These are phyloP conservation scores for Fusarium subglutinans DNA, from an alignment of 2,329 filamentous ascomycete genomes.

Conservation along the genomic window DNA sequence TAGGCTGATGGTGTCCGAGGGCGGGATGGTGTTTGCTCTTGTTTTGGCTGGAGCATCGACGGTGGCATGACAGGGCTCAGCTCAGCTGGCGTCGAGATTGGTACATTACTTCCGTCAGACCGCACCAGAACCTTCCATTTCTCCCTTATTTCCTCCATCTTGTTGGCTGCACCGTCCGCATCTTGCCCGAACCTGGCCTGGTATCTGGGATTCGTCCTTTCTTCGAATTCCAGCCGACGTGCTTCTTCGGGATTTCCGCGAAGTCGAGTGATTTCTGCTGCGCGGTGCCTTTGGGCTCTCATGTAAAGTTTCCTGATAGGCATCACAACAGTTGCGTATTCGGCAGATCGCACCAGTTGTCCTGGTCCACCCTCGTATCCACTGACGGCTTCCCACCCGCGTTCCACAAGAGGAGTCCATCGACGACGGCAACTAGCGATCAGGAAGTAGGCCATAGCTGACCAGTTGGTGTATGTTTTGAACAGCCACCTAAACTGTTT, in stretches of 20 bases:
- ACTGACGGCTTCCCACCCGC: slow-evolving; percentile 59
- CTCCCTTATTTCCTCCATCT: slow-evolving; percentile 57
- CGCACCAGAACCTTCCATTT: slow-evolving; percentile 63
- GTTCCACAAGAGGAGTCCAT: slow-evolving; percentile 61
- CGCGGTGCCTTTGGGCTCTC: slow-evolving; percentile 62
- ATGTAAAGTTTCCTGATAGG: slow-evolving; percentile 64
- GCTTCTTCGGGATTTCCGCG: slow-evolving; percentile 59
- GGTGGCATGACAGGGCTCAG: slow-evolving; percentile 20
- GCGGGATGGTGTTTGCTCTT: slow-evolving; percentile 19
- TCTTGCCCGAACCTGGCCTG: slow-evolving; percentile 59
- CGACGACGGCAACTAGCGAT: slow-evolving; percentile 57
- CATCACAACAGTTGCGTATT: slow-evolving; percentile 61
- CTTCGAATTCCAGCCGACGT: slow-evolving; percentile 58
- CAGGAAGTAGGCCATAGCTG: slow-evolving; percentile 59
- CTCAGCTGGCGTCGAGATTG: slow-evolving; percentile 20
- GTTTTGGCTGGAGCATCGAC: slow-evolving; percentile 23
- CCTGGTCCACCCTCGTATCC: slow-evolving; percentile 50
- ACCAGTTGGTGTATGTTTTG: slow-evolving; percentile 62
- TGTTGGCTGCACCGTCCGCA: slow-evolving; percentile 57
- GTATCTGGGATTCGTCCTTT: slow-evolving; percentile 53
- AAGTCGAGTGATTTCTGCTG: slow-evolving; percentile 60
- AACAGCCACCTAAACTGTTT: slow-evolving; percentile 61
- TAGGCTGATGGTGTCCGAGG: slow-evolving; percentile 29
- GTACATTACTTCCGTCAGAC: slow-evolving; percentile 39
- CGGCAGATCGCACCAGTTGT: slow-evolving; percentile 56